A percentile compares a stretch with the other conserved stretches of the same genome.
phyloP scores from a whole-genome alignment of 2,329 filamentous ascomycete genomes.

The Exophiala phaeomuriformis region DNA sequence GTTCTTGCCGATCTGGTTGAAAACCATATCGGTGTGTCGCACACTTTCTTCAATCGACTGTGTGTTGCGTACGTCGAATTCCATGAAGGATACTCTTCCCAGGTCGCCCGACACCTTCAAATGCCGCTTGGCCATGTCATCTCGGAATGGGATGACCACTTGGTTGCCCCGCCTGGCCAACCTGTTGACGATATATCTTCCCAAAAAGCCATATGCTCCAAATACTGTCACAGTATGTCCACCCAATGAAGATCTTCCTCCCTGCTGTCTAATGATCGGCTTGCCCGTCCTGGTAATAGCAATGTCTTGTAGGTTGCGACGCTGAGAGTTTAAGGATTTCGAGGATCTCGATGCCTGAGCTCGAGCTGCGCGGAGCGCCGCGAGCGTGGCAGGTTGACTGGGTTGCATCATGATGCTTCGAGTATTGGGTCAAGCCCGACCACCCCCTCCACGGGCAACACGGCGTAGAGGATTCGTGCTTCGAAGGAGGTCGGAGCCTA shows the following conservation, averaged over 20 bases:
- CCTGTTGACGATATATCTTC: conserved; percentile 94
- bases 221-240: conserved; percentile 97
- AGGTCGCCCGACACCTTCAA: conserved; percentile 94
- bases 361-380: conserved; percentile 39
- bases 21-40: conserved; percentile 92
- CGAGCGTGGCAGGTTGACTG: conserved; percentile 35
- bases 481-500: background rate
- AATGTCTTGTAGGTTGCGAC: conserved; percentile 64
- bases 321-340: conserved; percentile 29
- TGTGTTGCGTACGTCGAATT: conserved; percentile 92
- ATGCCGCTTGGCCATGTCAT: conserved; percentile 97
- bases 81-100: conserved; percentile 80
- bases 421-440: no score
- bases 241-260: conserved; percentile 71
- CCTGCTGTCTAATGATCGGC: conserved; percentile 79
- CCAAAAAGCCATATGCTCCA: conserved; percentile 90
- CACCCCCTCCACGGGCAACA: conserved; percentile 10
- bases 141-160: conserved; percentile 85
- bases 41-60: conserved; percentile 94
- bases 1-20: conserved; percentile 88
- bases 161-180: conserved; percentile 90
- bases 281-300: conserved; percentile 93
- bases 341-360: conserved; percentile 14
- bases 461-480: background rate
- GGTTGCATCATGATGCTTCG: conserved; percentile 16